These are phyloP conservation scores for Eragrostis tef DNA, from an alignment of 202 grass and related monocot genomes.

Conservation along the genomic window DNA sequence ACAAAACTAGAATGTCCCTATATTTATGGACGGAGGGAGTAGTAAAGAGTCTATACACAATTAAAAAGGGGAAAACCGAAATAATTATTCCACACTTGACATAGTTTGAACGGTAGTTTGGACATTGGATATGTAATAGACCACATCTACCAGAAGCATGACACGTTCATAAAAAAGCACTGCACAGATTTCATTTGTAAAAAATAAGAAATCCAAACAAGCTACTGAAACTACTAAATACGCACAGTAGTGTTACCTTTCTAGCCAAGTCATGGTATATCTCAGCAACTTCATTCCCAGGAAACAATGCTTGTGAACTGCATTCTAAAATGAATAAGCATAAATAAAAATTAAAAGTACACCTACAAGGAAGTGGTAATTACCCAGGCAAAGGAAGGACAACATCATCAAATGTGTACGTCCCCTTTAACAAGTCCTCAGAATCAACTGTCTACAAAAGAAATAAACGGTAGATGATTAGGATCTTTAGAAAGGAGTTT, in stretches of 20 bases:
- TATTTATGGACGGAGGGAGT: no score
- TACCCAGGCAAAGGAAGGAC: constrained; percentile 96
- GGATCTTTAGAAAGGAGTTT: neutral
- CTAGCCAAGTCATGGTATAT: constrained; percentile 93
- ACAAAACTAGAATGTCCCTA: no score
- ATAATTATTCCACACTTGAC: constrained; percentile 8
- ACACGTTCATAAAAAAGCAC: constrained; percentile 12
- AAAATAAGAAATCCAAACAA: constrained; percentile 28
- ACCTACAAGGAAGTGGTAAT: constrained; percentile 25
- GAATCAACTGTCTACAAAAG: constrained; percentile 66
- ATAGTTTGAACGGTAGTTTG: neutral
- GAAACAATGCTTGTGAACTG: constrained; percentile 88
- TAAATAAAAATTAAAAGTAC: constrained; percentile 11
- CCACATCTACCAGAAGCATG: constrained; percentile 1
- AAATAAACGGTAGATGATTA: constrained; percentile 21
- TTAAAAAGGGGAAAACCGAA: neutral
- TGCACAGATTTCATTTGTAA: constrained; percentile 20
- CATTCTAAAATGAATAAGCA: constrained; percentile 45
- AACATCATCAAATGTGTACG: constrained; percentile 91
- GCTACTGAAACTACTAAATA: constrained; percentile 29
- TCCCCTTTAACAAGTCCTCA: constrained; percentile 70
- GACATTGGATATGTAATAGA: neutral
- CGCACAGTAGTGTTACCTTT: constrained; percentile 54
- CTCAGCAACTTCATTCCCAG: constrained; percentile 76
- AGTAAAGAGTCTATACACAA: constrained; percentile 19